phyloP scores from a whole-genome alignment of 371 early-diverging fungal genomes.

The Neoconidiobolus thromboides region DNA sequence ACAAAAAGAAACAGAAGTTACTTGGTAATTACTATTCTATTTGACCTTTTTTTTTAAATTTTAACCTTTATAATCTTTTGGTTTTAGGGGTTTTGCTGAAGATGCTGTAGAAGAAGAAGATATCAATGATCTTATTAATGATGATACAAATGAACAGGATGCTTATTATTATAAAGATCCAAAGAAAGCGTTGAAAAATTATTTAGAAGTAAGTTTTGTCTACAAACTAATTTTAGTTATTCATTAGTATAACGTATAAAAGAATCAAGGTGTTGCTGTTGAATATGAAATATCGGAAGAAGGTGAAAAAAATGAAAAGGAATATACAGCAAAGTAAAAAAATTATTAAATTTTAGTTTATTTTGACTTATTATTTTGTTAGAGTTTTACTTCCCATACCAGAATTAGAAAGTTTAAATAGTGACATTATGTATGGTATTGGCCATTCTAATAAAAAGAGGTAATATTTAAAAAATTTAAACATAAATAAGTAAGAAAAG shows the following conservation, averaged over 20 bases:
- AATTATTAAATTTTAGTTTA: too few relatives aligned
- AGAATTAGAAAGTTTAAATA: not conserved
- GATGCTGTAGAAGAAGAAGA: not conserved
- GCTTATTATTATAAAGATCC: not conserved
- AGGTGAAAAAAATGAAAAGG: not conserved
- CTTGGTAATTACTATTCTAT: not conserved
- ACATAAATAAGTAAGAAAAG: not conserved
- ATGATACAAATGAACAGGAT: not conserved
- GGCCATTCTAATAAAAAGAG: not conserved
- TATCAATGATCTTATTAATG: not conserved
- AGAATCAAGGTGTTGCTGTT: not conserved
- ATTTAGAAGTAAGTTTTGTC: not conserved
- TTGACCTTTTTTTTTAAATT: not conserved
- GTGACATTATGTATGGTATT: not conserved
- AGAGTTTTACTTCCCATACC: not conserved
- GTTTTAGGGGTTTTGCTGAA: not conserved
- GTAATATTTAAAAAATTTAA: not conserved
- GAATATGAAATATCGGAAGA: not conserved
- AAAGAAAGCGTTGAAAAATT: constrained; percentile 1
- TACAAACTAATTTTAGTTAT: not conserved
- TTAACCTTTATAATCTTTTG: not conserved
- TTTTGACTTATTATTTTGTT: not conserved
- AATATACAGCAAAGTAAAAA: not conserved
- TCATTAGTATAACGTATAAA: not conserved
- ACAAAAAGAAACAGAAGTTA: not conserved